Conservation (phyloP, 495 filamentous ascomycete species). For the Rostrohypoxylon terebratum region DNA sequence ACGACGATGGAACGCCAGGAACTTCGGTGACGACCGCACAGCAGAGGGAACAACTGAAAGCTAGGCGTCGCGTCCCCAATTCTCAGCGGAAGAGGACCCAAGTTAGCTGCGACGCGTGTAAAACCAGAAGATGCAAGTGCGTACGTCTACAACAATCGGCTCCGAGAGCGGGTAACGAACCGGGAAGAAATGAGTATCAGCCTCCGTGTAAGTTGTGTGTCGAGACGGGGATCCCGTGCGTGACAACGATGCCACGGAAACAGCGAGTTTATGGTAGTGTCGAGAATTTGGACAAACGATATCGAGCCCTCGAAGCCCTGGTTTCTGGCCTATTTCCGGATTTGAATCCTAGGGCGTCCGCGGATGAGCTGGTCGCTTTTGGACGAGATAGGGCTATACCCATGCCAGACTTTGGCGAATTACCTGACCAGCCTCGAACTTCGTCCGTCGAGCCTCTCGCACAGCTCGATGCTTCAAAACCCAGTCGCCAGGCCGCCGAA, state of each 20-base stretch:
- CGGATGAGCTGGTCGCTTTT: conserved; percentile 52
- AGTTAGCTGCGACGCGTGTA: conserved; percentile 55
- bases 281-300: conserved; percentile 60
- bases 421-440: conserved; percentile 3
- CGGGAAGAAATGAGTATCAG: conserved; percentile 36
- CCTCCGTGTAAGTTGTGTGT: conserved; percentile 55
- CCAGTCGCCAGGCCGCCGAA: background rate
- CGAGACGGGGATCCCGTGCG: conserved; percentile 56
- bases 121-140: conserved; percentile 56
- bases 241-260: conserved; percentile 61
- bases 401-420: conserved; percentile 49
- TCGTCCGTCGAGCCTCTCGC: background rate
- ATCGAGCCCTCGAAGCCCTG: conserved; percentile 59
- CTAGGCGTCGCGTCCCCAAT: conserved; percentile 50
- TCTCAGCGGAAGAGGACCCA: conserved; percentile 51
- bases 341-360: conserved; percentile 52
- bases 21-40: background rate
- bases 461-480: conserved; percentile 1
- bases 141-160: conserved; percentile 42
- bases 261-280: conserved; percentile 64
- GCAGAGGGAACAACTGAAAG: conserved; percentile 34
- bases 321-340: conserved; percentile 60
- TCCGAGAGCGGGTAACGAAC: conserved; percentile 18
- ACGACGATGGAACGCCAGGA: background rate
- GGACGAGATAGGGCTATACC: conserved; percentile 47